Evolutionary conservation across 768 basidiomycete genomes (phyloP).

Genomic region (Podaxis sp.): DNA sequence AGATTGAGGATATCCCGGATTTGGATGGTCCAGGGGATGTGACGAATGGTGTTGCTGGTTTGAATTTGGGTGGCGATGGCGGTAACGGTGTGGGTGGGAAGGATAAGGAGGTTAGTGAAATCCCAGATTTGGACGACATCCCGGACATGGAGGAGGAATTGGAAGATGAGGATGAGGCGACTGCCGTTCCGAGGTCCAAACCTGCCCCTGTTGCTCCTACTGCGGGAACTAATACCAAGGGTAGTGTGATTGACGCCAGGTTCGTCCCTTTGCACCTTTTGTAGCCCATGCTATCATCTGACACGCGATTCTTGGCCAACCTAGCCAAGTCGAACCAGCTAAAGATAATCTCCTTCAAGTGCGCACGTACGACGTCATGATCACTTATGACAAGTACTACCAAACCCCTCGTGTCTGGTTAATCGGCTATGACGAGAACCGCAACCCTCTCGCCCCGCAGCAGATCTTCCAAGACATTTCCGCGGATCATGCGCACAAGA

Average conservation of each 20-base stretch:
- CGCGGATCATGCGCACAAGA: slow-evolving; percentile 96
- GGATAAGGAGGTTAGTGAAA: slow-evolving; percentile 93
- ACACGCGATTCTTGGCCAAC: background rate
- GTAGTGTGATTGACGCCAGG: slow-evolving; percentile 45
- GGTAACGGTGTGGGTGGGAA: slow-evolving; percentile 25
- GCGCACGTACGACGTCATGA: slow-evolving; percentile 98
- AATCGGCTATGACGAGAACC: slow-evolving; percentile 96
- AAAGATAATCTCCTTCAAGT: slow-evolving; percentile 91
- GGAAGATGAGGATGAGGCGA: slow-evolving; percentile 86
- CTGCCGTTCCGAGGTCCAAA: slow-evolving; percentile 55
- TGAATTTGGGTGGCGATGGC: slow-evolving; percentile 41
- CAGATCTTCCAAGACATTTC: slow-evolving; percentile 98
- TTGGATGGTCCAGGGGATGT: slow-evolving; percentile 43
- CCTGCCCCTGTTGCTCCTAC: slow-evolving; percentile 24
- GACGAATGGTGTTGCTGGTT: slow-evolving; percentile 40
- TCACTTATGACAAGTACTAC: slow-evolving; percentile 99
- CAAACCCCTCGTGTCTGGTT: slow-evolving; percentile 98
- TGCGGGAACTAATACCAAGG: slow-evolving; percentile 10
- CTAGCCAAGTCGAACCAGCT: slow-evolving; percentile 61
- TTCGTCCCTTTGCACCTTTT: slow-evolving; percentile 27
- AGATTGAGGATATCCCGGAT: slow-evolving; percentile 85
- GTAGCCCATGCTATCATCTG: background rate
- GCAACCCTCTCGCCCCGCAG: slow-evolving; percentile 80
- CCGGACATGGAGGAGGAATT: slow-evolving; percentile 67
- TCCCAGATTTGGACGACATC: slow-evolving; percentile 90